Evolutionary conservation across 2,329 filamentous ascomycete species (phyloP).

Genomic region (Aspergillus sp.): DNA sequence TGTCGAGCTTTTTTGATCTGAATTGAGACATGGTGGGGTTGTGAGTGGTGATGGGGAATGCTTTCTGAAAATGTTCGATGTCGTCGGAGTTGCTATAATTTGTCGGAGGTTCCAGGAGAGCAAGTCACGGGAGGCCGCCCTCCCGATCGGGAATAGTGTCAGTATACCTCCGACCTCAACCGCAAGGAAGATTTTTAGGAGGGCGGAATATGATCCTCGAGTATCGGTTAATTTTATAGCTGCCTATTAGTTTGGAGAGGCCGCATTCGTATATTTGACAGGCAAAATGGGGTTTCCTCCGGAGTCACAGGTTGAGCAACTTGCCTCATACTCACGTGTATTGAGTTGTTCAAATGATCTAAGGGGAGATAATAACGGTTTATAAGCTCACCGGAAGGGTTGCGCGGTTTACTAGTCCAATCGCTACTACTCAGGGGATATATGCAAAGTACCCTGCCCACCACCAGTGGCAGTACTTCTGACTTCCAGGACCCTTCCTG

Average conservation of each 20-base stretch:
- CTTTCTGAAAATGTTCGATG: not conserved
- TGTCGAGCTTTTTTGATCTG: constrained; percentile 84
- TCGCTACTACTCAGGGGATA: not conserved
- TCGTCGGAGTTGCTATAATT: not conserved
- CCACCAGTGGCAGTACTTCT: not conserved
- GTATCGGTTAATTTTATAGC: not conserved
- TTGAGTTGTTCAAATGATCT: not conserved
- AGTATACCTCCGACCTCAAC: not conserved
- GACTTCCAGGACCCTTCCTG: not conserved
- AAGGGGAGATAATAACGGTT: not conserved
- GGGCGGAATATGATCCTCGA: not conserved
- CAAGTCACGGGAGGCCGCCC: constrained; percentile 3
- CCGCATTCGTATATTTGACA: not conserved
- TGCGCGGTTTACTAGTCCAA: not conserved
- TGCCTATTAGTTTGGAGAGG: not conserved
- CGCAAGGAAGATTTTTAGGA: not conserved
- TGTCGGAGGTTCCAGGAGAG: not conserved
- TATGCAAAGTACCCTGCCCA: not conserved
- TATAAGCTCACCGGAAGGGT: not conserved
- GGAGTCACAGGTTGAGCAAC: not conserved
- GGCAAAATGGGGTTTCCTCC: not conserved
- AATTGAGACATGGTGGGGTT: constrained; percentile 75
- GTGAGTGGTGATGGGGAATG: not conserved
- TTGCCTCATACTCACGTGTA: not conserved
- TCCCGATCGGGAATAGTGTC: not conserved